phyloP scores from a whole-genome alignment of 2,329 filamentous ascomycete genomes.

The Stachybotrys elegans region DNA sequence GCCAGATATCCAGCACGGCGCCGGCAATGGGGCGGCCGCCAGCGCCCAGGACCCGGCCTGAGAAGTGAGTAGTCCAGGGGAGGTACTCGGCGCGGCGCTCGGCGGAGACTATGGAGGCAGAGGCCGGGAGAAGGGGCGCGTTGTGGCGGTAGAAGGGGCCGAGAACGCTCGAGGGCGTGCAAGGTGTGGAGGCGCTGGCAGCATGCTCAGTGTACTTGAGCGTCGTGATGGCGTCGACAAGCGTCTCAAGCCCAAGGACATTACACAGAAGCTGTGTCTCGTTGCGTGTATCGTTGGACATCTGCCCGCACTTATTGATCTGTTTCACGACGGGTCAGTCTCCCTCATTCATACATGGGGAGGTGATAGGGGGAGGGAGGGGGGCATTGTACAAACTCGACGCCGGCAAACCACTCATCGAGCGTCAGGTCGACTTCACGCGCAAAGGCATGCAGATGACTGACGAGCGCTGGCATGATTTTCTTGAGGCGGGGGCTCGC shows the following conservation, averaged over 20 bases:
- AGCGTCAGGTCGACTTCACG: slow-evolving; percentile 1
- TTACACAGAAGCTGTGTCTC: slow-evolving; percentile 1
- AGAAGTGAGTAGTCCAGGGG: background rate
- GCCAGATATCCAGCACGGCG: slow-evolving; percentile 1
- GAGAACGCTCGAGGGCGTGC: background rate
- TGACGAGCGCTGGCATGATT: background rate
- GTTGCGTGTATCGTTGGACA: slow-evolving; percentile 1
- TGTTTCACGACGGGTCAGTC: too few relatives aligned
- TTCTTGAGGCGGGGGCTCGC: background rate
- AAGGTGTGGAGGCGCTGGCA: background rate
- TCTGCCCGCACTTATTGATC: slow-evolving; percentile 2
- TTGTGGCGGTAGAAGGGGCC: background rate
- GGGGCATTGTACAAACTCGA: background rate
- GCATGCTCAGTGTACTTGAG: background rate
- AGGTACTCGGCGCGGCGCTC: background rate
- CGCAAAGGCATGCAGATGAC: slow-evolving; percentile 1
- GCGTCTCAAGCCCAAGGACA: slow-evolving; percentile 1
- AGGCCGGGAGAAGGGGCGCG: background rate
- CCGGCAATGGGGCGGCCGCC: background rate
- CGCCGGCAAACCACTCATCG: background rate
- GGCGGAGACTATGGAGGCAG: background rate
- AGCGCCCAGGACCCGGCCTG: background rate
- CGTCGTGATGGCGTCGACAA: slow-evolving; percentile 1
- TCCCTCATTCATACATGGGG: too few relatives aligned
- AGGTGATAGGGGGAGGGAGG: too few relatives aligned